phyloP scores from a whole-genome alignment of 352 stramenopile species.

The Phytophthora meadii region DNA sequence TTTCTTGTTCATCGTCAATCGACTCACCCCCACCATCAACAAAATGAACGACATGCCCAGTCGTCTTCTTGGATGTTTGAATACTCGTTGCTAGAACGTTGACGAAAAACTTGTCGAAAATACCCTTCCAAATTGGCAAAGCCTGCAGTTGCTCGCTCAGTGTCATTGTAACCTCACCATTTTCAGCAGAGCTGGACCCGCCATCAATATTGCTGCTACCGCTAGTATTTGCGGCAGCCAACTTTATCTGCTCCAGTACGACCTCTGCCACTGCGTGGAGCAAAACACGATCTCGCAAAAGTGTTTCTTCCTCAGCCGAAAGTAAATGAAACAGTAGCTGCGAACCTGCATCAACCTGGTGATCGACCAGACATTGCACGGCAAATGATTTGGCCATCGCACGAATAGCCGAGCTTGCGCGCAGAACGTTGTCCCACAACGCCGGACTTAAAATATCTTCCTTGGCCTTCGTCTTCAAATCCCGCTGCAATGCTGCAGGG shows the following conservation, averaged over 20 bases:
- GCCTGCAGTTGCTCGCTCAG: conserved; percentile 52
- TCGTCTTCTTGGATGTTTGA: conserved; percentile 31
- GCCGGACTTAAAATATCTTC: conserved; percentile 52
- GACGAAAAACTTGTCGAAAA: conserved; percentile 76
- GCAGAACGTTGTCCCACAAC: conserved; percentile 80
- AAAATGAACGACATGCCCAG: conserved; percentile 43
- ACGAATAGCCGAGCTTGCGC: conserved; percentile 75
- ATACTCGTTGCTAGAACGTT: conserved; percentile 45
- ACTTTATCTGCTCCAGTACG: conserved; percentile 59
- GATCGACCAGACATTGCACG: conserved; percentile 72
- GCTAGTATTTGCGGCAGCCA: conserved; percentile 35
- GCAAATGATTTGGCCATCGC: conserved; percentile 71
- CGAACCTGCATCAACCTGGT: conserved; percentile 58
- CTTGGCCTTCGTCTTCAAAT: conserved; percentile 49
- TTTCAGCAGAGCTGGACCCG: conserved; percentile 39
- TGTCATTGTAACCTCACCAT: conserved; percentile 40
- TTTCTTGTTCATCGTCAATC: conserved; percentile 30
- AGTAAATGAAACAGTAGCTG: conserved; percentile 67
- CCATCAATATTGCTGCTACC: conserved; percentile 17
- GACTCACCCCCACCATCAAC: conserved; percentile 37
- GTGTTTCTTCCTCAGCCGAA: conserved; percentile 64
- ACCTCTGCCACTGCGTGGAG: conserved; percentile 75
- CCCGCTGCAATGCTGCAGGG: conserved; percentile 37
- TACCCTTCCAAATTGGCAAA: conserved; percentile 60
- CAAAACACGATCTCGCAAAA: conserved; percentile 78